Percentiles rank a stretch among this genome's conserved stretches.
phyloP scores from a whole-genome alignment of 805 yeast species.

The Yarrowia hollandica region DNA sequence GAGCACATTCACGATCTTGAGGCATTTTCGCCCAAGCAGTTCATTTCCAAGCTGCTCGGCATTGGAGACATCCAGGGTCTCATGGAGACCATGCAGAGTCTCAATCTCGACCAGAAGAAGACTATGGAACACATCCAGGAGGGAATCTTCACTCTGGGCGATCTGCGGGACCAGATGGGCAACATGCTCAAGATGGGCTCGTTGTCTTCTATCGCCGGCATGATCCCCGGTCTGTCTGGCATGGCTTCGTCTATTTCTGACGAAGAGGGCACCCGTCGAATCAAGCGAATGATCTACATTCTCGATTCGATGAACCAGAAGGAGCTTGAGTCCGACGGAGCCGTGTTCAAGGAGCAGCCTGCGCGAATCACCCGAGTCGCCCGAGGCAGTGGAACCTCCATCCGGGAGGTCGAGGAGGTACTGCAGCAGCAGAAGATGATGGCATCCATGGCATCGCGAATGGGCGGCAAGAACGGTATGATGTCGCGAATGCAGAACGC shows the following conservation, averaged over 20 bases:
- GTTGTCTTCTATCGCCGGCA: constrained; percentile 84
- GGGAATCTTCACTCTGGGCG: constrained; percentile 89
- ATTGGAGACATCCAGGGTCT: constrained; percentile 94
- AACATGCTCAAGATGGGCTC: constrained; percentile 98
- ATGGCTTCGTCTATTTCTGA: constrained; percentile 87
- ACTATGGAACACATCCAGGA: constrained; percentile 85
- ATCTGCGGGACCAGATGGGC: constrained; percentile 91
- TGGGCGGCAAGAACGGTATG: constrained; percentile 55
- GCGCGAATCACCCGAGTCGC: constrained; percentile 87
- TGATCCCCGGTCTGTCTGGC: constrained; percentile 90
- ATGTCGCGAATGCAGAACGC: constrained; percentile 47
- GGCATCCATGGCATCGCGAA: constrained; percentile 65
- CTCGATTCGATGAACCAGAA: constrained; percentile 95
- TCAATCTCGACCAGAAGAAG: constrained; percentile 85
- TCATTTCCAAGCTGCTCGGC: constrained; percentile 88
- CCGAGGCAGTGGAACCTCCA: constrained; percentile 90
- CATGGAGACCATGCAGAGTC: constrained; percentile 87
- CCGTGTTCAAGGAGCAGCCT: constrained; percentile 75
- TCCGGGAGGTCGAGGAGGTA: constrained; percentile 89
- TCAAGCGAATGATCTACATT: constrained; percentile 85
- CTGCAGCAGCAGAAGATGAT: constrained; percentile 88
- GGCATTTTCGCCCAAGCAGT: constrained; percentile 83
- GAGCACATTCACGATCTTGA: constrained; percentile 94
- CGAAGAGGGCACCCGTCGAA: constrained; percentile 80
- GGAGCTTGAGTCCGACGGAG: constrained; percentile 89